These are phyloP conservation scores for Solanum paucissectum DNA, from an alignment of 257 asterid species.

Conservation along the genomic window DNA sequence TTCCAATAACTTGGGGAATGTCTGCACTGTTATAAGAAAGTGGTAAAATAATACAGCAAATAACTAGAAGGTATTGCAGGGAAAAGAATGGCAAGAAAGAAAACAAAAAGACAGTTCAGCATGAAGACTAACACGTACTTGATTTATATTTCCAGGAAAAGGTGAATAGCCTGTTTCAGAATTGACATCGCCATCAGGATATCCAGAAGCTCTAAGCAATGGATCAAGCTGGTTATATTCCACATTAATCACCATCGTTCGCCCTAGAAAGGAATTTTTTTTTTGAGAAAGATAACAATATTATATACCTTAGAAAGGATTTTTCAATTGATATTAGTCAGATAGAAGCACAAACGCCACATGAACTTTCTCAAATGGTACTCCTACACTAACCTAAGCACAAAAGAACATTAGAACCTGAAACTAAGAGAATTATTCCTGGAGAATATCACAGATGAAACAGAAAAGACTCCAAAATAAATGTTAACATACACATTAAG, in stretches of 20 bases:
- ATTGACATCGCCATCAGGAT: constrained; percentile 93
- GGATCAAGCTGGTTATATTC: constrained; percentile 99
- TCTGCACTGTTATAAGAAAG: background rate
- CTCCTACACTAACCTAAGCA: background rate
- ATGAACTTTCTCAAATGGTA: background rate
- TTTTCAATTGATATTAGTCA: background rate
- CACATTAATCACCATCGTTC: constrained; percentile 98
- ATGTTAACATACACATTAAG: background rate
- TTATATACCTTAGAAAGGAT: constrained; percentile 35
- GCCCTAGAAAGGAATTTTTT: constrained; percentile 34
- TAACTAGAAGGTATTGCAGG: background rate
- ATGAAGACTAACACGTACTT: constrained; percentile 34
- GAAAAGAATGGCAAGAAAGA: background rate
- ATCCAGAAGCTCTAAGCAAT: constrained; percentile 83
- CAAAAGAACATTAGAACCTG: background rate
- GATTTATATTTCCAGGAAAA: constrained; percentile 98
- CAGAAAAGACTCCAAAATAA: background rate
- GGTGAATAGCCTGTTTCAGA: constrained; percentile 93
- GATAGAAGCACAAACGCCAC: background rate
- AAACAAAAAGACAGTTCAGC: background rate
- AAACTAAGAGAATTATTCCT: background rate
- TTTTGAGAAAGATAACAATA: background rate
- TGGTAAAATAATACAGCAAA: background rate
- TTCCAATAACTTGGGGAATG: background rate
- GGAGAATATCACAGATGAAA: background rate